Evolutionary conservation across 352 stramenopile genomes (phyloP).

Genomic region (Saprolegnia parasitica): DNA sequence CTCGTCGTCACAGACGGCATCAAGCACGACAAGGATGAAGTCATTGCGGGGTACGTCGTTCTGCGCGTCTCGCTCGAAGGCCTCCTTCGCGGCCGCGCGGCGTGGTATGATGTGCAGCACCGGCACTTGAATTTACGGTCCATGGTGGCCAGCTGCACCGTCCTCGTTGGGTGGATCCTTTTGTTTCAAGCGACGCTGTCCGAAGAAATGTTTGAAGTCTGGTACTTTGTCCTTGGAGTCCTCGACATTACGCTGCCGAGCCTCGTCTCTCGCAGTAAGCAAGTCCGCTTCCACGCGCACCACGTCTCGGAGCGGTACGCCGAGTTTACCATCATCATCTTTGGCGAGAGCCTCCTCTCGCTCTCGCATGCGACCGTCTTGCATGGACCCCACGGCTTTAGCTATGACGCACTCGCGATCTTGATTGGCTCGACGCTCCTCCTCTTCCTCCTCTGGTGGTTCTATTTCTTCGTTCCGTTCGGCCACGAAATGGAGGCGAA

Average conservation of each 20-base stretch:
- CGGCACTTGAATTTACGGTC: neutral
- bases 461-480: conserved; percentile 26
- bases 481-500: conserved; percentile 17
- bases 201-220: neutral
- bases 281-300: conserved; percentile 9
- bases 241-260: neutral
- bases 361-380: conserved; percentile 20
- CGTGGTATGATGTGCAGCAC: conserved; percentile 7
- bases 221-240: neutral
- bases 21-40: conserved; percentile 1
- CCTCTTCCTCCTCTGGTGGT: conserved; percentile 27
- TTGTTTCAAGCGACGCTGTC: neutral
- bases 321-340: conserved; percentile 28
- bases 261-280: neutral
- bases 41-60: conserved; percentile 23
- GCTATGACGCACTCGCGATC: neutral
- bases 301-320: conserved; percentile 26
- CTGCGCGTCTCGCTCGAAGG: conserved; percentile 10
- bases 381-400: neutral
- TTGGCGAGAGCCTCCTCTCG: conserved; percentile 24
- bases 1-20: conserved; percentile 25
- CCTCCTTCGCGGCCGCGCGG: conserved; percentile 16
- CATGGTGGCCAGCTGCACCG: neutral
- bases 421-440: conserved; percentile 1
- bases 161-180: neutral